These are phyloP conservation scores for Ceratobasidium sp. DNA, from an alignment of 1,284 basidiomycete genomes.

Conservation along the genomic window DNA sequence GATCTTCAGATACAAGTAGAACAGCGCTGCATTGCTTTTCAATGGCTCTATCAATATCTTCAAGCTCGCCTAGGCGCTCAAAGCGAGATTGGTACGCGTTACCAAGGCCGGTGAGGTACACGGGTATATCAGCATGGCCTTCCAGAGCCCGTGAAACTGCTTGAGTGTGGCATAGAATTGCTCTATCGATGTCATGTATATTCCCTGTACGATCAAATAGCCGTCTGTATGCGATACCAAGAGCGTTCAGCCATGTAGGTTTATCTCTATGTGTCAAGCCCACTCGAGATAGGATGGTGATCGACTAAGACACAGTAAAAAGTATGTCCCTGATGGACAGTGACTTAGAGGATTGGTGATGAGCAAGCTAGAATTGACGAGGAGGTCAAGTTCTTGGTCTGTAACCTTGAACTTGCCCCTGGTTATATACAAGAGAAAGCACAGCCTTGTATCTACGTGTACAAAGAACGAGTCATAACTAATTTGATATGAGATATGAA, in stretches of 20 bases:
- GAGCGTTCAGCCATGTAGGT: not conserved
- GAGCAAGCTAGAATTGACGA: no score
- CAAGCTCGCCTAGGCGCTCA: not conserved
- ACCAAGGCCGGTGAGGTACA: not conserved
- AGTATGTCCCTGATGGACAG: no score
- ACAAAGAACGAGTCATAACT: no score
- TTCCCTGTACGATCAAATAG: not conserved
- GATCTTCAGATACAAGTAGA: not conserved
- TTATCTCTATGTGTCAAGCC: no score
- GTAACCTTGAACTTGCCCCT: no score
- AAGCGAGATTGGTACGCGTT: not conserved
- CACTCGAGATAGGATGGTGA: no score
- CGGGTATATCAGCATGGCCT: not conserved
- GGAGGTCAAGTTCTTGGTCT: no score
- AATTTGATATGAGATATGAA: no score
- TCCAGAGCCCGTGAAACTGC: not conserved
- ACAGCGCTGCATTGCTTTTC: not conserved
- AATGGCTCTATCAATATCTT: not conserved
- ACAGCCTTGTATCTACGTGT: no score
- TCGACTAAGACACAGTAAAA: no score
- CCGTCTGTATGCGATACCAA: not conserved
- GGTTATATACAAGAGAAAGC: no score
- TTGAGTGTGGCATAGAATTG: not conserved
- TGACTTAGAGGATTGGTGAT: no score
- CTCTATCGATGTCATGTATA: not conserved